Base-by-base conservation (phyloP, 192 early-diverging fungal species). In the Coemansia sp. region DNA sequence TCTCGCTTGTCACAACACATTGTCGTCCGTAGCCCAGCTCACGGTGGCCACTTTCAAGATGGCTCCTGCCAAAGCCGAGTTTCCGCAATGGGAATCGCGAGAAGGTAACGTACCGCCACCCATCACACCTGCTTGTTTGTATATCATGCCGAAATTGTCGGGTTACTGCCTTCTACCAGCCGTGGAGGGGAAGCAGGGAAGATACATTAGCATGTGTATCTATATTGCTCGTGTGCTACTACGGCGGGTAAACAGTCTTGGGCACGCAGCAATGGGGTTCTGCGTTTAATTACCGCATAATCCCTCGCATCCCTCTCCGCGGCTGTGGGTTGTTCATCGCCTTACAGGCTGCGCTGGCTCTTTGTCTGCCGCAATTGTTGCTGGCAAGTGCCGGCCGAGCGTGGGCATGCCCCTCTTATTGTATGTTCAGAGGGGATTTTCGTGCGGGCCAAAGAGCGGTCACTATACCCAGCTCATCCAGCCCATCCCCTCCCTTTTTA, bases 241-340 rank as follows among this genome's bases (percentile, higher is more conserved):
- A 54, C 50, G 57, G n/a, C 67, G 67, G 67, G 55, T 69, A 69
- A 69, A 69, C 67, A 17, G 19, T 7, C 43, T 47, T 15, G 17
- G 32, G 19, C 50, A 24, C 25, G 25, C 41, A 50, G 53, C 27
- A 22, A 25, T 35, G 55, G 55, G 54, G 55, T 55, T 25, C 43
- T 17, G 35, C n/a, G 17, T 57, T 62, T 54, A 64, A 64, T 64
- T 27, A 54, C 53, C 62, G 51, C 51, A 14, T 10, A 21, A 10
- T 38, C 62, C 52, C 62, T 37, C 50, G 39, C 22, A 35, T 25
- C 62, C 51, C 50, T 21, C 37, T 17, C 22, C 41, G 5, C 49
- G 29, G 38, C 53, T 17, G 37, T 52, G 35, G 29, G 8, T 57
- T 52, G 52, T 63, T 55, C 62, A 64, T 64, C 53, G 62, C 62